Base-by-base conservation (phyloP, 495 filamentous ascomycete species). In the Staphylotrichum tortipilum region DNA sequence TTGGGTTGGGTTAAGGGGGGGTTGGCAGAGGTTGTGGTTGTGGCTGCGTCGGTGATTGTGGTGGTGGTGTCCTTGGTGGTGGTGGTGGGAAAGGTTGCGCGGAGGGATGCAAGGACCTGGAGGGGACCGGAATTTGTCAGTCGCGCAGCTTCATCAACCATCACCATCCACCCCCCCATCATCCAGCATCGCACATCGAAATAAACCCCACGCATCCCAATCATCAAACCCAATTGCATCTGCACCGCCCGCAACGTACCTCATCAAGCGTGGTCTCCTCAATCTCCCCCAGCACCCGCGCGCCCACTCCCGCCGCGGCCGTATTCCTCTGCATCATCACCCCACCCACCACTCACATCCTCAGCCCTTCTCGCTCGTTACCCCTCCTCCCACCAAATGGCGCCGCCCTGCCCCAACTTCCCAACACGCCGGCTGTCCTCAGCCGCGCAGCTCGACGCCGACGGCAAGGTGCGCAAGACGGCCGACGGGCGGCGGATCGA, bases 371-470 rank as follows among this genome's bases (percentile, higher is more conserved):
- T n/a, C n/a, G n/a, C n/a, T n/a, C n/a, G n/a, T n/a, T n/a, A 12
- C 19, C 18, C 23, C 18, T 39, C 41, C 9, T 49, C n/a, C n/a
- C n/a, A n/a, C n/a, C n/a, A n/a, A 44, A 87, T 89, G 84, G 62
- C 83, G 42, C 83, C 83, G 2, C 74, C 76, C 3, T 67, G 77
- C 52, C 71, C 74, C 38, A 57, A 66, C 41, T 85, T 84, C 65
- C 76, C 73, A 3, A 68, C 73, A 22, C 66, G 69, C 19, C 61
- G 78, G 11, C 72, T 88, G 14, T 64, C 68, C 1, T 18, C 64
- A 12, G 63, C 70, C 36, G 57, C 82, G 46, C 80, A 85, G 50
- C 47, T 68, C 14, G 67, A 61, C 11, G 47, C 62, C 9, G 59
- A 70, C 43, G 72, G 76, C 5, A 74, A 68, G 47, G 47, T 54